Conservation (phyloP, 208 protist species). For the Histomonas meleagridis region DNA sequence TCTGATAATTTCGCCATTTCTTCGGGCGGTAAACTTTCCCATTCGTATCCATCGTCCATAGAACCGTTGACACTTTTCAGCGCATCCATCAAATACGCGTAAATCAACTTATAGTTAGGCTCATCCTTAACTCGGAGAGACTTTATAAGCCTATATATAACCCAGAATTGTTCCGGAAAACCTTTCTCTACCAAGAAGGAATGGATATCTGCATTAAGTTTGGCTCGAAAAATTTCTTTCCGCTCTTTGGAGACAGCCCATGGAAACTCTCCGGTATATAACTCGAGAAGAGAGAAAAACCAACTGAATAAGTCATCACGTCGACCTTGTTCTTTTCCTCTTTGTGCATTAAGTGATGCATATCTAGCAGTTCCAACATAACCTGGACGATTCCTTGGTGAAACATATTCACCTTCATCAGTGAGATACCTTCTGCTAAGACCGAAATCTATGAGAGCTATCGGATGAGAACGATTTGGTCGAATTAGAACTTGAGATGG, state of each 20-base stretch:
- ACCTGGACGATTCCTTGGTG: background rate
- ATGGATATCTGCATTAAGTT: background rate
- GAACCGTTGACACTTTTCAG: background rate
- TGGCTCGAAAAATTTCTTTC: background rate
- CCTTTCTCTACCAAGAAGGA: too few relatives aligned
- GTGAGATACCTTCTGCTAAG: background rate
- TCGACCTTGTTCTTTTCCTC: background rate
- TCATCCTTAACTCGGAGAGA: too few relatives aligned
- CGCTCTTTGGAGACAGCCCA: background rate
- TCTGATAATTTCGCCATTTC: background rate
- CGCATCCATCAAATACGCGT: background rate
- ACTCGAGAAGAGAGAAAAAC: background rate
- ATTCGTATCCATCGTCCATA: background rate
- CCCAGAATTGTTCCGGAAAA: too few relatives aligned
- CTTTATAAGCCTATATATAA: too few relatives aligned
- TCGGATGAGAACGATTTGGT: background rate
- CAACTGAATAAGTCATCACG: constrained; percentile 10
- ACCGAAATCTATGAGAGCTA: background rate
- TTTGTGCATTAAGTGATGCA: background rate
- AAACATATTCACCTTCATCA: background rate
- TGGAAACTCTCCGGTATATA: background rate
- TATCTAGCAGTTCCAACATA: background rate
- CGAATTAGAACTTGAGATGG: background rate
- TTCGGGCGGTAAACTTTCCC: background rate
- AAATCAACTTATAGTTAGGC: background rate